Conservation (phyloP, 306 rosid species). For the Prunus fruticosa region DNA sequence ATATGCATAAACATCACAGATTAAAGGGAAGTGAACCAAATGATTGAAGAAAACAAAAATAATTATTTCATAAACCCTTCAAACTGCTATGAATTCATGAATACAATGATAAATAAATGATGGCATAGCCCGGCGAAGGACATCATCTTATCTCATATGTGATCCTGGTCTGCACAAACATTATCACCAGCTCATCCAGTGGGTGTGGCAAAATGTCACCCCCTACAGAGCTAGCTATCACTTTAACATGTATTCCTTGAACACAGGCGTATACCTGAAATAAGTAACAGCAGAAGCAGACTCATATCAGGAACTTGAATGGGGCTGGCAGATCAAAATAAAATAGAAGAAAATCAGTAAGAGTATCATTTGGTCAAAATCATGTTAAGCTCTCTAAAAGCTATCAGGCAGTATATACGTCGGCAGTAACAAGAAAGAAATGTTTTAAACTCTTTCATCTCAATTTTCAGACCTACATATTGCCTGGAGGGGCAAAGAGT, state of each 20-base stretch:
- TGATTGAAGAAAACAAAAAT: neutral
- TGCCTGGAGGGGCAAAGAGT: neutral
- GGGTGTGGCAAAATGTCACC: neutral
- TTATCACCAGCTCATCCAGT: neutral
- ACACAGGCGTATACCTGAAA: conserved; percentile 7
- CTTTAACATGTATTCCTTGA: neutral
- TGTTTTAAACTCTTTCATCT: neutral
- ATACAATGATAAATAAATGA: neutral
- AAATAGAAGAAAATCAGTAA: no score
- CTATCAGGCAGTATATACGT: neutral
- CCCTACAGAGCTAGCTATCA: neutral
- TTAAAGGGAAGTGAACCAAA: neutral
- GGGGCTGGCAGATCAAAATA: neutral
- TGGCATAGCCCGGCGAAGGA: neutral
- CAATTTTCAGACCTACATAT: neutral
- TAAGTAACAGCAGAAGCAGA: neutral
- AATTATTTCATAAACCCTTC: neutral
- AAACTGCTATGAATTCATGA: neutral
- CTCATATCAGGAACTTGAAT: neutral
- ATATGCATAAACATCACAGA: neutral
- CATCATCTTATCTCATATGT: neutral
- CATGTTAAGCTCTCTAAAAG: neutral
- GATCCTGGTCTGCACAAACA: neutral
- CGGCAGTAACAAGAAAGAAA: neutral
- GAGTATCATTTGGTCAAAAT: neutral